phyloP scores from a whole-genome alignment of 2,329 filamentous ascomycete species.

The Alternaria triticimaculans region DNA sequence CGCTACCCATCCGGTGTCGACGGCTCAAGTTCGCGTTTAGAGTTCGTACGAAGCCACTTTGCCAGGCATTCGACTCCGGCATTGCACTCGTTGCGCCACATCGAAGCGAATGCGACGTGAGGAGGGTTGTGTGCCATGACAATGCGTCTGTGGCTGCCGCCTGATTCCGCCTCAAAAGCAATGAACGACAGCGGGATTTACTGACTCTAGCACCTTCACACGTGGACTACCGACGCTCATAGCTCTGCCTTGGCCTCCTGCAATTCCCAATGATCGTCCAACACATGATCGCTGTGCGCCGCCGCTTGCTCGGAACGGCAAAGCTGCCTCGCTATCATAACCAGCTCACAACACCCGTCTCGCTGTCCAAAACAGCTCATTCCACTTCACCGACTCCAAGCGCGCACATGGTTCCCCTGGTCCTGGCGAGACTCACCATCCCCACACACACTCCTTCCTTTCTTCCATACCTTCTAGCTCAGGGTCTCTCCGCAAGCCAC shows the following conservation, averaged over 20 bases:
- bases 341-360: constrained; percentile 8
- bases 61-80: constrained; percentile 1
- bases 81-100: constrained; percentile 4
- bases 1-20: constrained; percentile 23
- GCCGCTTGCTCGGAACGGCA: constrained; percentile 11
- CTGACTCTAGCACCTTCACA: constrained; percentile 3
- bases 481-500: constrained; percentile 18
- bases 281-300: constrained; percentile 8
- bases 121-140: neutral
- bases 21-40: constrained; percentile 9
- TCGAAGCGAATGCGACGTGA: neutral
- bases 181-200: constrained; percentile 1
- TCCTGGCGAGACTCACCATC: neutral
- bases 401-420: neutral
- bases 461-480: constrained; percentile 17
- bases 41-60: constrained; percentile 21
- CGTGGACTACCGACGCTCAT: neutral
- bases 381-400: constrained; percentile 9
- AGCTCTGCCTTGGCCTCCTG: neutral
- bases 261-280: constrained; percentile 9
- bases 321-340: constrained; percentile 8
- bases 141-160: neutral
- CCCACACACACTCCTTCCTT: constrained; percentile 2
- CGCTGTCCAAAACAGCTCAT: constrained; percentile 9
- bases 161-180: neutral